Base-by-base conservation (phyloP, 2,329 filamentous ascomycete species). In the Daldinia eschscholtzii region DNA sequence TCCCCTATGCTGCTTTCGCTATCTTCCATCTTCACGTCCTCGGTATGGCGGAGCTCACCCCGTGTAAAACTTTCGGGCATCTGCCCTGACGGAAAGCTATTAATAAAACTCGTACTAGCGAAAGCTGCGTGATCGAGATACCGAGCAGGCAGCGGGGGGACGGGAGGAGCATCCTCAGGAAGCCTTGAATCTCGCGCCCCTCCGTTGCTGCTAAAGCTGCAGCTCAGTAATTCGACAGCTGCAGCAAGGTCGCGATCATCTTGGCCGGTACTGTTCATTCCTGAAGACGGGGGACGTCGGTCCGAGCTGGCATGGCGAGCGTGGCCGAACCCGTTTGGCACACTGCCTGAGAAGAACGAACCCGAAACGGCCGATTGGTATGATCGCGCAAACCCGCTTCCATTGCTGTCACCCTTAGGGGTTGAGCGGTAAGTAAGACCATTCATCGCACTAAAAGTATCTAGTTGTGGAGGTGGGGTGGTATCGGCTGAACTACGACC, bases 171-270 rank as follows among this genome's bases (percentile, higher is more conserved):
- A 75, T 97, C 92, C 2, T 87, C 83, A 4, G 89, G 86, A 67
- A 94, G 83, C 57, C 86, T 85, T 46, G 90, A 86, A 63, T 89
- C 84, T 70, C 87, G 89, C 75, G 91, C 88, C 68, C 92, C 90
- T 55, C 80, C 85, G 74, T 85, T 88, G 79, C 94, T 98, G 72
- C 91, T 91, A 79, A 97, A 96, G 80, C 93, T 97, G 85, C 93
- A 97, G 81, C 92, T 95, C 70, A 97, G 89, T 72, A 97, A 85
- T 74, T 96, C 93, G 57, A 98, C 93, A 2, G 95, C 94, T 13
- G 94, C 94, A 20, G 94, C 95, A 66, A 98, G 86, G 72, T 97
- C 93, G 53, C 90, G 91, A 77, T 97, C 94, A 71, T 97, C 93
- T 75, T 95, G 90, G 63, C 93, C 91, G 7, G 89, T 91, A 59